These are phyloP conservation scores for Dinochytrium kinnereticum DNA, from an alignment of 371 early-diverging fungal species.

Conservation along the genomic window DNA sequence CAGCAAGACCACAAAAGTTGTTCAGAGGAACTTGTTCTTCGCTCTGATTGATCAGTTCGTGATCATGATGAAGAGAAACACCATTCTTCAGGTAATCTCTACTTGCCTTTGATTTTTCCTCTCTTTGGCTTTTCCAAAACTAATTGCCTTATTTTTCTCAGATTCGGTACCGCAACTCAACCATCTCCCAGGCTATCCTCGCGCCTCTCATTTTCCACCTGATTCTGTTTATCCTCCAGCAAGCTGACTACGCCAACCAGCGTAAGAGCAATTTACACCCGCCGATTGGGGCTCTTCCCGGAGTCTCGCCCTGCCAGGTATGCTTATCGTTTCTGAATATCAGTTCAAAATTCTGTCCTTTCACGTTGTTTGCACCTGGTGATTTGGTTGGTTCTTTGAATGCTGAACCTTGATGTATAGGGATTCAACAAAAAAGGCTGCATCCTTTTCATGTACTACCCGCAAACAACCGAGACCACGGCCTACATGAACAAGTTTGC, in stretches of 20 bases:
- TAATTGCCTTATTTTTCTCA: slow-evolving; percentile 5
- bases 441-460: slow-evolving; percentile 67
- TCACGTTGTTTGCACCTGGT: too few species aligned
- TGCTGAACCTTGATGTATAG: too few species aligned
- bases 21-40: slow-evolving; percentile 30
- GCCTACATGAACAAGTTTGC: slow-evolving; percentile 56
- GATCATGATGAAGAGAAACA: slow-evolving; percentile 70
- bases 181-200: slow-evolving; percentile 64
- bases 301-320: slow-evolving; percentile 64
- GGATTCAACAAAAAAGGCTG: slow-evolving; percentile 53
- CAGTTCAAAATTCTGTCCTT: not conserved
- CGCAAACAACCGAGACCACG: slow-evolving; percentile 39
- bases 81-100: slow-evolving; percentile 59
- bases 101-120: not conserved
- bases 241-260: slow-evolving; percentile 62
- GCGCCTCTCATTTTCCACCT: slow-evolving; percentile 70
- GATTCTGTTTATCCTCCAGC: slow-evolving; percentile 66
- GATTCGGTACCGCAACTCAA: slow-evolving; percentile 54
- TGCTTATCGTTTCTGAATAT: slow-evolving; percentile 2
- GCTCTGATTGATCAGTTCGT: slow-evolving; percentile 52
- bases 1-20: slow-evolving; percentile 13
- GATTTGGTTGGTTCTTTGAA: too few species aligned
- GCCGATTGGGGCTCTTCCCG: slow-evolving; percentile 53
- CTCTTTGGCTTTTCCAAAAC: not conserved
- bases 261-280: slow-evolving; percentile 56